Percentiles rank a stretch among this genome's conserved stretches.
Conservation (phyloP, 2,329 filamentous ascomycete species). For the Mollisia scopiformis region DNA sequence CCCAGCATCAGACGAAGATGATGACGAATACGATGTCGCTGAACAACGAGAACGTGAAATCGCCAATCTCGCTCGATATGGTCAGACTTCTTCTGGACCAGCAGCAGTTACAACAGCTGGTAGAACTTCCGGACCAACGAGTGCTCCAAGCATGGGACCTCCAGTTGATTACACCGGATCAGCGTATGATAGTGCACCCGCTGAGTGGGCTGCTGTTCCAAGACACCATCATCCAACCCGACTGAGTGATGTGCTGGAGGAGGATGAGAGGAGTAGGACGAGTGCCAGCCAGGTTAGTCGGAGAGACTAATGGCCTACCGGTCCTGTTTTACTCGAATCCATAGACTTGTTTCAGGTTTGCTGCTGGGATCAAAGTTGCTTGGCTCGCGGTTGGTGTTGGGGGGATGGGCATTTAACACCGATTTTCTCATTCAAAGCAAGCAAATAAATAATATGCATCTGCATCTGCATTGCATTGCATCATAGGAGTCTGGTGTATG, state of each 20-base stretch:
- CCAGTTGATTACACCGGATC: constrained; percentile 66
- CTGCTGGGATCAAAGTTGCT: neutral
- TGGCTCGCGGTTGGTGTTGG: too few species aligned
- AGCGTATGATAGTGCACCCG: constrained; percentile 62
- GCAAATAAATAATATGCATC: too few species aligned
- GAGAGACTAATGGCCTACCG: too few species aligned
- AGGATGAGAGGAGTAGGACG: constrained; percentile 79
- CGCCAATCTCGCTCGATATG: constrained; percentile 30
- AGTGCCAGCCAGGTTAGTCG: constrained; percentile 49
- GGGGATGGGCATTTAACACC: too few species aligned
- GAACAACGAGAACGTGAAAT: constrained; percentile 31
- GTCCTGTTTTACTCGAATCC: neutral
- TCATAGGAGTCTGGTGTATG: neutral
- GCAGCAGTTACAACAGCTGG: constrained; percentile 25
- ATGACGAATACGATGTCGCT: constrained; percentile 60
- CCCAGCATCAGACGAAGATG: constrained; percentile 52
- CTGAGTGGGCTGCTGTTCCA: constrained; percentile 76
- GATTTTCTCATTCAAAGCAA: too few species aligned
- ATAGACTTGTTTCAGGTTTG: neutral
- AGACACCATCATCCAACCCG: constrained; percentile 87
- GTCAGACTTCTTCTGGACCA: constrained; percentile 27
- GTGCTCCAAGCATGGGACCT: constrained; percentile 19
- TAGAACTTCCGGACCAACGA: constrained; percentile 14
- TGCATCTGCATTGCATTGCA: too few species aligned
- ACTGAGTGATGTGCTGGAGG: constrained; percentile 85